Evolutionary conservation across 768 basidiomycete species (phyloP).

Genomic region (Leucocoprinus birnbaumii): DNA sequence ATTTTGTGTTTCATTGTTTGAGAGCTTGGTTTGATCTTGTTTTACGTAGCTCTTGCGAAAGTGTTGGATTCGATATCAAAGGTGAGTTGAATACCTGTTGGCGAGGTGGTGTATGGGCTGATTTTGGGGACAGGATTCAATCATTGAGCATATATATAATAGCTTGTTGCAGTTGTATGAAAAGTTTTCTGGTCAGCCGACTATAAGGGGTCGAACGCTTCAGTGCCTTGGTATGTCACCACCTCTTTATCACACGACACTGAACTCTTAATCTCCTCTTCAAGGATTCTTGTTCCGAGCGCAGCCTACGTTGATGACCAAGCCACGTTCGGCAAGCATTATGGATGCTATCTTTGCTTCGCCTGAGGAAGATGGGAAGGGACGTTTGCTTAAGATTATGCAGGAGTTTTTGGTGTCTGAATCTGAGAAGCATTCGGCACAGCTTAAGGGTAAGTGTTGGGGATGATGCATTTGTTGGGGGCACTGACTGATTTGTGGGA

Average conservation of each 20-base stretch:
- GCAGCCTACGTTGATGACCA: conserved; percentile 87
- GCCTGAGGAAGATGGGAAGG: conserved; percentile 65
- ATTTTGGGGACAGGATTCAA: conserved; percentile 48
- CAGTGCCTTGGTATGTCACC: conserved; percentile 75
- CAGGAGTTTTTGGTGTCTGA: conserved; percentile 90
- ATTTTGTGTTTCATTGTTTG: not conserved
- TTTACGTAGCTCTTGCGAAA: conserved; percentile 41
- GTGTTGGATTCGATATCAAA: conserved; percentile 60
- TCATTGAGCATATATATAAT: conserved; percentile 82
- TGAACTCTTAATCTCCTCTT: not conserved
- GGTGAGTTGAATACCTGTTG: conserved; percentile 26
- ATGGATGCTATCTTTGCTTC: conserved; percentile 90
- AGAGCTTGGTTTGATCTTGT: not conserved
- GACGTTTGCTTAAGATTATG: conserved; percentile 79
- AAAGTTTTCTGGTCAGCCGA: conserved; percentile 48
- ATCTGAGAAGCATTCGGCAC: conserved; percentile 69
- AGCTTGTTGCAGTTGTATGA: conserved; percentile 71
- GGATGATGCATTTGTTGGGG: not conserved
- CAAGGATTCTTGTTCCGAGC: conserved; percentile 89
- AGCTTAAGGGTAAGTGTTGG: conserved; percentile 55
- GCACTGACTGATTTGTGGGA: no score
- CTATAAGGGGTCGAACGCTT: conserved; percentile 68
- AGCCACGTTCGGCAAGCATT: conserved; percentile 71
- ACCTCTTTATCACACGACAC: not conserved
- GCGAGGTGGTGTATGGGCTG: not conserved